Base-by-base conservation (phyloP, 106 monocot genomes). In the Cymbidium sinense region DNA sequence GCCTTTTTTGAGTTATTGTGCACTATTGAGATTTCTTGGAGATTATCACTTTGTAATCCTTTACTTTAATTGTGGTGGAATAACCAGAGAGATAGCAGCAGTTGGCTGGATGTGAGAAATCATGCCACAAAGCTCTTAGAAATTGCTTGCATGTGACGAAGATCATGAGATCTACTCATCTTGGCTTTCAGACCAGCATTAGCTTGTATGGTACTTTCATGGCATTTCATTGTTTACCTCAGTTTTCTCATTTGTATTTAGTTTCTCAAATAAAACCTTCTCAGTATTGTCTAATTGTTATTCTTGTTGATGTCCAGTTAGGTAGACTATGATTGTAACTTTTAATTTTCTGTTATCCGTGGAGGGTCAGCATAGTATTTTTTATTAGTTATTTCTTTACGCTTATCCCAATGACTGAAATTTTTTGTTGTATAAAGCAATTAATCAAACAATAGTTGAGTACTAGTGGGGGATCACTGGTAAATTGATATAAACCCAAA, bases 181-280 rank as follows among this genome's bases (percentile, higher is more conserved):
- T 31, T 30, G 67, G 4, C 67, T 67, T 67, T 30, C 28, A 67
- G 31, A 67, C 64, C 28, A 30, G 15, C 31, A 33, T 13, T 31
- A 67, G 67, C 67, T 67, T 30, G 67, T 15, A 67, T 33, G 67
- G 67, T 67, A 67, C 28, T 67, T 29, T 58, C 4, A 47, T 47
- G 11, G 47, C 47, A 15, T 13, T 61, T 61, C 25, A 67, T 67
- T 67, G 67, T 18, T 31, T 67, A 67, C 15, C 4, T 4, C 15
- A 1, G 12, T 13, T 5, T 64, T 64, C 27, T 27, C 23, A 27
- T 25, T n/a, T 64, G 27, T 4, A 64, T 64, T 64, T 10, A 17
- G 58, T 58, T n/a, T 58, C 8, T 5, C 23, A 0, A 58, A 20
- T 6, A 31, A 33, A 67, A 30, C 31, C 21, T 67, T 67, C 15